Base-by-base conservation (phyloP, 441 rosid species). In the Gossypium laxum region DNA sequence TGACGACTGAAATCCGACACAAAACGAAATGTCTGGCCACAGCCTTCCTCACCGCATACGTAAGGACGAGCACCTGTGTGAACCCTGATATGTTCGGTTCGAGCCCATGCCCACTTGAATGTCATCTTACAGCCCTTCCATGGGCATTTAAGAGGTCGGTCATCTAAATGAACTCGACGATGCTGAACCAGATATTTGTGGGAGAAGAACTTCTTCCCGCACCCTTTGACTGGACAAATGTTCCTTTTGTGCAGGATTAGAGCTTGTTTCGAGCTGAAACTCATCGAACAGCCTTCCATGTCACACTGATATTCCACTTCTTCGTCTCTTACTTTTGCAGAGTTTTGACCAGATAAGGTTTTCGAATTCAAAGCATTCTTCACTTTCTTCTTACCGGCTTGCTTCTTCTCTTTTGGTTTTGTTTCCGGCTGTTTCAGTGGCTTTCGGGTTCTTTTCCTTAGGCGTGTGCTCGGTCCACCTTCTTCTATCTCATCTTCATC, bases 21-120 rank as follows among this genome's bases (percentile, higher is more conserved):
- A 34, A 92, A 95, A 30, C 97, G 76, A 79, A 95, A 95, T 1
- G 99, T 92, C 86, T 95, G 97, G 34, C 88, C 98, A 19, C 99
- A 92, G 55, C 95, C 97, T 0, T 86, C 85, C 76, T 91, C 96
- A 1, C 78, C 89, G 3, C 99, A 95, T 56, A 83, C 81, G 1
- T 92, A 95, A 54, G 99, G 99, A 8, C 98, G 93, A n/a, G 80
- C 99, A n/a, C 99, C 99, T 1, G 99, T 95, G 87, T 95, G 99
- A 74, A 92, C 99, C 83, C 99, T 82, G 5, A 91, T 80, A 77
- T 95, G 99, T 74, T 95, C 98, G 0, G 99, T 95, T 45, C 98
- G 79, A 2, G 99, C 96, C 99, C 99, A 95, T 22, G 98, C 93
- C 98, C 98, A 95, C 79, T 95, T 95, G 82, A 95, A 95, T 15